These are phyloP conservation scores for Diaporthe helianthi DNA, from an alignment of 2,329 filamentous ascomycete genomes.

Conservation along the genomic window DNA sequence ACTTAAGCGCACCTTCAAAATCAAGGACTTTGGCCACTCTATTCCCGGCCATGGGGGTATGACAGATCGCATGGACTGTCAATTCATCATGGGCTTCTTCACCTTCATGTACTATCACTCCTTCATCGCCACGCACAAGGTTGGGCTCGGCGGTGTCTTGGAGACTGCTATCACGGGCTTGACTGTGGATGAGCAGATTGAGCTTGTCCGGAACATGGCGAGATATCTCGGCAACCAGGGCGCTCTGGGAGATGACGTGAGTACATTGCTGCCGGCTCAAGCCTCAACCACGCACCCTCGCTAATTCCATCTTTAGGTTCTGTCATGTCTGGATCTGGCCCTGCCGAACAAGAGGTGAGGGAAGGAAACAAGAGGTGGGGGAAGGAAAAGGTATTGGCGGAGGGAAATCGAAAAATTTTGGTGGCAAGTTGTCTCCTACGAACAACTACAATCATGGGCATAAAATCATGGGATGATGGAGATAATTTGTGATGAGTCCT, in stretches of 20 bases:
- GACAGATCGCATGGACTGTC: slow-evolving; percentile 98
- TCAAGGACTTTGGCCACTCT: slow-evolving; percentile 99
- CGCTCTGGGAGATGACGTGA: slow-evolving; percentile 49
- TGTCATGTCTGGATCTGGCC: slow-evolving; percentile 45
- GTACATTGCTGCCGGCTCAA: slow-evolving; percentile 33
- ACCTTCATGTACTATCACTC: slow-evolving; percentile 98
- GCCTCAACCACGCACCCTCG: not conserved
- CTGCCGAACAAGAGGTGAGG: slow-evolving; percentile 40
- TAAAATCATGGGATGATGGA: slow-evolving; percentile 1
- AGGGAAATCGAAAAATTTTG: not conserved
- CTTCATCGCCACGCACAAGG: slow-evolving; percentile 90
- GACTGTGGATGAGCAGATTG: slow-evolving; percentile 85
- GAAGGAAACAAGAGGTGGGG: slow-evolving; percentile 35
- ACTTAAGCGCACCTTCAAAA: slow-evolving; percentile 98
- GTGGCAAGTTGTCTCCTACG: slow-evolving; percentile 11
- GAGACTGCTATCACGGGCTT: slow-evolving; percentile 93
- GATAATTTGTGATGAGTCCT: not conserved
- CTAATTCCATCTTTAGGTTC: slow-evolving; percentile 39
- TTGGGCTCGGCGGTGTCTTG: slow-evolving; percentile 84
- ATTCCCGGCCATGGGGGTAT: slow-evolving; percentile 98
- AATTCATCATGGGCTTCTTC: slow-evolving; percentile 99
- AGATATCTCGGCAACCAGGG: slow-evolving; percentile 72
- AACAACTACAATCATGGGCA: slow-evolving; percentile 8
- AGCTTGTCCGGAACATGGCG: slow-evolving; percentile 71
- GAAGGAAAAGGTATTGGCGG: not conserved